Conservation (phyloP, 108 stramenopile species). For the Ochromonas danica region DNA sequence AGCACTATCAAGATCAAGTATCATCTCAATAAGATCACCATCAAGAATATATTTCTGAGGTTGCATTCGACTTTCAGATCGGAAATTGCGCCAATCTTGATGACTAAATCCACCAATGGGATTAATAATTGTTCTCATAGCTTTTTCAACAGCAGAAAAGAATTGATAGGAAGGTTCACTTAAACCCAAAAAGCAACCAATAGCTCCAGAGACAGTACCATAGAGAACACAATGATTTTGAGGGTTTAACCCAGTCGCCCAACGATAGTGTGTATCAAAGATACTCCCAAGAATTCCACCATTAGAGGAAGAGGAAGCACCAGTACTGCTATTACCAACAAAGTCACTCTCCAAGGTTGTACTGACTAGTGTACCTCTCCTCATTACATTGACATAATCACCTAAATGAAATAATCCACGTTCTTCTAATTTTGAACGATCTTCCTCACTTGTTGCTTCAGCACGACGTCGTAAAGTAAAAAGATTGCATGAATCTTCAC, state of each 20-base stretch:
- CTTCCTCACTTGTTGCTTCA: slow-evolving; percentile 77
- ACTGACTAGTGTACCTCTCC: slow-evolving; percentile 61
- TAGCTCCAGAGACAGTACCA: slow-evolving; percentile 86
- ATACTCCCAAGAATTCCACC: neutral
- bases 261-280: neutral
- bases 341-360: neutral
- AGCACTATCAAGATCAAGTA: slow-evolving; percentile 77
- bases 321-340: neutral
- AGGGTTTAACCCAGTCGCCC: neutral
- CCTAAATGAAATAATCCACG: slow-evolving; percentile 90
- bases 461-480: slow-evolving; percentile 77
- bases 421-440: slow-evolving; percentile 77
- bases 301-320: neutral
- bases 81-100: slow-evolving; percentile 75
- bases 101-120: slow-evolving; percentile 83
- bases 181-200: slow-evolving; percentile 82
- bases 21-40: slow-evolving; percentile 88
- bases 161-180: slow-evolving; percentile 76
- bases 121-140: slow-evolving; percentile 63
- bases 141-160: slow-evolving; percentile 72
- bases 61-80: slow-evolving; percentile 61
- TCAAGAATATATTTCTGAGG: slow-evolving; percentile 82
- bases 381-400: slow-evolving; percentile 90
- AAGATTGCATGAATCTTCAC: slow-evolving; percentile 84
- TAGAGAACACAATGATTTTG: slow-evolving; percentile 61